Base-by-base conservation (phyloP, 2,329 filamentous ascomycete genomes). In the Colletotrichum trifolii region DNA sequence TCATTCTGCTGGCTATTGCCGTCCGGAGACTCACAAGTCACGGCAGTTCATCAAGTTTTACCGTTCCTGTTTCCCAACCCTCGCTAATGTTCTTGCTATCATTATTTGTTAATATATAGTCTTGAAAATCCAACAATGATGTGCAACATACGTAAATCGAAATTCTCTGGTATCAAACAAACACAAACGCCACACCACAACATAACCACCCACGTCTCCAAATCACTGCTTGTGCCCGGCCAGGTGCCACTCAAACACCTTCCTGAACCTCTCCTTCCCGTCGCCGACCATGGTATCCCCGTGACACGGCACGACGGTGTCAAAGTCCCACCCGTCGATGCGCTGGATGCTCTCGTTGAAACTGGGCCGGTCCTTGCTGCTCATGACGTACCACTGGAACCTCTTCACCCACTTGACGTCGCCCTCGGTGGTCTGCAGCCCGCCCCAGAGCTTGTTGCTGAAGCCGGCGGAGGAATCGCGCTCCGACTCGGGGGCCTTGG, bases 231-330 rank as follows among this genome's bases (percentile, higher is more conserved):
- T 72, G 62, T 72, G 70, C 1, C 71, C 75, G n/a, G 73, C 80
- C 73, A 97, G 75, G 80, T 96, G 92, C 94, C 94, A 97, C 71
- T 86, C 85, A 78, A 97, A 93, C 11, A 96, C 83, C 76, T 91
- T 92, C 72, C 85, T 81, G 69, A 95, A 97, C 13, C 92, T 82
- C 10, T 85, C 85, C 83, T 96, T 97, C 9, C 86, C 94, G 67
- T 82, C 77, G 2, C 81, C 82, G 76, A 96, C 90, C 69, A 98
- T 89, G 13, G 92, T 89, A 79, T 99, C 96, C 8, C 96, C 96
- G 78, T 99, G 96, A 76, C 95, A 98, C 1, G 95, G 94, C 65
- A 99, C 89, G 54, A 98, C 83, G 43, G 89, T 89, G 69, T 90
- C 87, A 75, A 97, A 97, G 64, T 95, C 90, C 95, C 95, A 99